Evolutionary conservation across 179 eudicot species (phyloP).

Genomic region (Spergularia azorica): DNA sequence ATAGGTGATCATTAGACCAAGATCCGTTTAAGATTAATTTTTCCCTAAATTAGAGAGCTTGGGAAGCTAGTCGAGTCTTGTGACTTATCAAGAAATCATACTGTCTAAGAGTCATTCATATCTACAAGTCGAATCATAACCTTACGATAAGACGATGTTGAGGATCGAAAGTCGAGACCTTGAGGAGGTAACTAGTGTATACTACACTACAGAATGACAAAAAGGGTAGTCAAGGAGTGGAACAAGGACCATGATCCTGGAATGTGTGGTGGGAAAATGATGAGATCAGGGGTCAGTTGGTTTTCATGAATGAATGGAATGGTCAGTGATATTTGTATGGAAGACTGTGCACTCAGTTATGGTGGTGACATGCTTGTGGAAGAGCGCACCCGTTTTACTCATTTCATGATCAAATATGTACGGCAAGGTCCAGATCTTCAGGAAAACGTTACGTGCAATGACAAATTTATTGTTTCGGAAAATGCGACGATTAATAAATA

Average conservation of each 20-base stretch:
- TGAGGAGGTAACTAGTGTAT: too few relatives aligned
- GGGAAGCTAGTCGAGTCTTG: too few relatives aligned
- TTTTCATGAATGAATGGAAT: neutral
- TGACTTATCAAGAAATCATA: too few relatives aligned
- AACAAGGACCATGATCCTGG: conserved; percentile 19
- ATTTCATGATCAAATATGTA: conserved; percentile 19
- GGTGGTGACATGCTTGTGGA: conserved; percentile 27
- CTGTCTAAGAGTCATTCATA: too few relatives aligned
- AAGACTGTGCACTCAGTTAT: conserved; percentile 35
- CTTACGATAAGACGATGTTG: too few relatives aligned
- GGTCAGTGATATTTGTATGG: conserved; percentile 19
- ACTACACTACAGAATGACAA: neutral
- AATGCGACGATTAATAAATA: too few relatives aligned
- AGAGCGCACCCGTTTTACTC: conserved; percentile 16
- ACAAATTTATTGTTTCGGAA: conserved; percentile 4
- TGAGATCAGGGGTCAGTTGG: conserved; percentile 12
- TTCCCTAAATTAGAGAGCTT: too few relatives aligned
- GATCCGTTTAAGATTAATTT: too few relatives aligned
- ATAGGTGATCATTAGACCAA: too few relatives aligned
- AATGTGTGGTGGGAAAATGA: neutral
- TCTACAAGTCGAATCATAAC: too few relatives aligned
- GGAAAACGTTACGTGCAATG: conserved; percentile 12
- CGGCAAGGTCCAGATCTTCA: conserved; percentile 22
- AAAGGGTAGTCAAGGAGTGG: neutral
- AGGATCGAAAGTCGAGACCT: too few relatives aligned